Percentiles rank a stretch among this genome's conserved stretches.
These are phyloP conservation scores for Trichoderma endophyticum DNA, from an alignment of 2,329 filamentous ascomycete species.

Conservation along the genomic window DNA sequence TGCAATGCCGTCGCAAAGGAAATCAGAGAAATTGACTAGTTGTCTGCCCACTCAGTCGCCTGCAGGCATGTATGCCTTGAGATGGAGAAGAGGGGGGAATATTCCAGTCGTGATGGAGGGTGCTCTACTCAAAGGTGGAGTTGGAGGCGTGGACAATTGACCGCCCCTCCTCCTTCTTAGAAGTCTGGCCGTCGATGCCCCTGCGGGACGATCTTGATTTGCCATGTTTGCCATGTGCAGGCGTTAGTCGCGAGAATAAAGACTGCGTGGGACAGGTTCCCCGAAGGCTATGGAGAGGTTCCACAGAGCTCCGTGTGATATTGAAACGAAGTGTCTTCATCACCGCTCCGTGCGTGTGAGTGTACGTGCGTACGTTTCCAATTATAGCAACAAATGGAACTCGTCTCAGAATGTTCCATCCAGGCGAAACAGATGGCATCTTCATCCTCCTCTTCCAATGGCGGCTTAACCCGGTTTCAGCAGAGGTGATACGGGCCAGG, in stretches of 20 bases:
- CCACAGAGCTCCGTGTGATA: slow-evolving; percentile 16
- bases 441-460: slow-evolving; percentile 5
- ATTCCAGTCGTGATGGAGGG: slow-evolving; percentile 8
- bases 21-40: slow-evolving; percentile 43
- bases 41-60: not conserved
- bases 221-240: slow-evolving; percentile 18
- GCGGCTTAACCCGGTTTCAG: slow-evolving; percentile 19
- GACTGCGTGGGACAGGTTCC: slow-evolving; percentile 7
- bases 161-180: not conserved
- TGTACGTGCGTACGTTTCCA: slow-evolving; percentile 8
- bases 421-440: not conserved
- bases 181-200: not conserved
- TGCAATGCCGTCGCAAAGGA: slow-evolving; percentile 61
- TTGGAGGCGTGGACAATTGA: slow-evolving; percentile 14
- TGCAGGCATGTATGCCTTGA: not conserved
- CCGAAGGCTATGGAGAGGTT: slow-evolving; percentile 4
- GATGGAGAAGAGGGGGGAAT: not conserved
- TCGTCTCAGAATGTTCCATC: slow-evolving; percentile 19
- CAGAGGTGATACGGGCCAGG: slow-evolving; percentile 10
- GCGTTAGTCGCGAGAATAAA: not conserved
- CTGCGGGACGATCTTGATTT: slow-evolving; percentile 16
- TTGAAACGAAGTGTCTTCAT: not conserved
- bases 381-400: slow-evolving; percentile 19
- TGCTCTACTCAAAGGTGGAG: slow-evolving; percentile 4
- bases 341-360: not conserved